phyloP scores from a whole-genome alignment of 176 grass and related monocot species.

The Oryza rufipogon region DNA sequence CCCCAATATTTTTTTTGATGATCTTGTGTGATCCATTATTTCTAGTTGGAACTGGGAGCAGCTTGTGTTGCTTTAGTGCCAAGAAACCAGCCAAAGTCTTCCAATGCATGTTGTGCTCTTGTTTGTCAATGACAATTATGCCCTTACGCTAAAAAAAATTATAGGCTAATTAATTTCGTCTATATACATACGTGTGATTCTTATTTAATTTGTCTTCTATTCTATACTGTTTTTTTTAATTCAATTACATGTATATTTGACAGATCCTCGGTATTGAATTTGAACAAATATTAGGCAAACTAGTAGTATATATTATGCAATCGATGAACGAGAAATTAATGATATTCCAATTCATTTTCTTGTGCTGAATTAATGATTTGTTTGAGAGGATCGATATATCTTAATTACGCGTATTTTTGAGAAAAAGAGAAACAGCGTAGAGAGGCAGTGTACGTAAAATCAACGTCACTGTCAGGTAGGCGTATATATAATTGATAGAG shows the following conservation, averaged over 20 bases:
- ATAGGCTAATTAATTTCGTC: too few relatives aligned
- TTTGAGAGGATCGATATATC: not conserved
- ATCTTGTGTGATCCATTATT: not conserved
- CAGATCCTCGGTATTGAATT: too few relatives aligned
- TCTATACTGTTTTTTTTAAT: not conserved
- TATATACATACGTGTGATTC: too few relatives aligned
- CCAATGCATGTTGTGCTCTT: slow-evolving; percentile 22
- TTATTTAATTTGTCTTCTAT: not conserved
- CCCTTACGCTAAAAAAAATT: not conserved
- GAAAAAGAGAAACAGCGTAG: not conserved
- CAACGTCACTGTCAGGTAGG: slow-evolving; percentile 39
- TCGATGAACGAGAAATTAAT: not conserved
- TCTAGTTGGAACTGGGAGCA: not conserved
- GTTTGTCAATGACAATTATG: not conserved
- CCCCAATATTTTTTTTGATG: not conserved
- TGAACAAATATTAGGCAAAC: not conserved
- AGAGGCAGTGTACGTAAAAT: slow-evolving; percentile 13
- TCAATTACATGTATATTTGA: not conserved
- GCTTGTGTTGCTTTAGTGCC: slow-evolving; percentile 13
- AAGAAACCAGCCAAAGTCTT: slow-evolving; percentile 27
- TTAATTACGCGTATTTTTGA: not conserved
- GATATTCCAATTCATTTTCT: not conserved
- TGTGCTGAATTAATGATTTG: not conserved
- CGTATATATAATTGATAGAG: slow-evolving; percentile 11
- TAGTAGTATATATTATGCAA: not conserved